Conservation (phyloP, 2,329 filamentous ascomycete genomes). For the Paraphoma sp. region DNA sequence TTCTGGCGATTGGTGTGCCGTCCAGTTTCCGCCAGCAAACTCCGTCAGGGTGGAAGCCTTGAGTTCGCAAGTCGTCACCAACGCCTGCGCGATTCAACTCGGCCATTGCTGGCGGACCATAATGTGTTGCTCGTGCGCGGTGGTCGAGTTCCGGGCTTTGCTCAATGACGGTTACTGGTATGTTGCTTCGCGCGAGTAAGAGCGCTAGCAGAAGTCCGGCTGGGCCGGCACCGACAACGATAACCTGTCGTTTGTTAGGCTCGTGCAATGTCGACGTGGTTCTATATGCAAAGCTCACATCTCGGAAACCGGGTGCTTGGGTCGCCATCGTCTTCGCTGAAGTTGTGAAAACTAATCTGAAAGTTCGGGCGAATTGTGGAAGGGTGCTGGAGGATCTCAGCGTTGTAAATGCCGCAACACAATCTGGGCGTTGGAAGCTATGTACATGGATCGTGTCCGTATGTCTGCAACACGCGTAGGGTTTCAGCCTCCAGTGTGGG, state of each 20-base stretch:
- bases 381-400: too few species aligned
- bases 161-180: conserved; percentile 60
- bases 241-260: background rate
- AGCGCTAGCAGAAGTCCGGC: conserved; percentile 46
- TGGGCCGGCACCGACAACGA: conserved; percentile 36
- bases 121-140: conserved; percentile 66
- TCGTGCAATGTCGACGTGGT: too few species aligned
- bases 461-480: background rate
- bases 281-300: background rate
- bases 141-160: conserved; percentile 59
- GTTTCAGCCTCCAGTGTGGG: background rate
- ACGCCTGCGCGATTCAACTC: conserved; percentile 63
- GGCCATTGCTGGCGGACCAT: conserved; percentile 61
- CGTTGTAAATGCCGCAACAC: too few species aligned
- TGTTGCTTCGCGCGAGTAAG: conserved; percentile 57
- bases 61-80: conserved; percentile 52
- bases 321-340: background rate
- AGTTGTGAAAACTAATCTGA: background rate
- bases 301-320: background rate
- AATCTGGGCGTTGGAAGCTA: too few species aligned
- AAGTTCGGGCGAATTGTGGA: background rate
- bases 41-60: conserved; percentile 47
- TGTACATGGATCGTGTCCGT: background rate
- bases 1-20: conserved; percentile 3
- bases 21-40: conserved; percentile 52